These are phyloP conservation scores for Rhodosporidiobolus odoratus DNA, from an alignment of 768 basidiomycete species.

Conservation along the genomic window DNA sequence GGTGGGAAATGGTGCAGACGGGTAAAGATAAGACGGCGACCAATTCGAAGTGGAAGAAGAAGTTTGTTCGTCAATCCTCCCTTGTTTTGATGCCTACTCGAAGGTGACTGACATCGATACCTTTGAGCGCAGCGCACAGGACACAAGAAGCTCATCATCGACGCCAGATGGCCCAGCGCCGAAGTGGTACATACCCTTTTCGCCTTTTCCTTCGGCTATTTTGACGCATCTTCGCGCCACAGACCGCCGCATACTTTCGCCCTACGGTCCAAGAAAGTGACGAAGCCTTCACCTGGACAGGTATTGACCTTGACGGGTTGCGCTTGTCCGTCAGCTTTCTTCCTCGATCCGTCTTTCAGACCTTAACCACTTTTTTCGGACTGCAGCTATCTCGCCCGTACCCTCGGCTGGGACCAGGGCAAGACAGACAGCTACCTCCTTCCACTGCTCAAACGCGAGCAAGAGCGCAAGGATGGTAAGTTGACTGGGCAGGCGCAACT, in stretches of 20 bases:
- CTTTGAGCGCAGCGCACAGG: conserved; percentile 66
- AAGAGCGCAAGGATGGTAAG: conserved; percentile 27
- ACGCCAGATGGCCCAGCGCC: conserved; percentile 85
- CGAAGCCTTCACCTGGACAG: conserved; percentile 92
- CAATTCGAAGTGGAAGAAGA: conserved; percentile 66
- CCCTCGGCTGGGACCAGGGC: conserved; percentile 36
- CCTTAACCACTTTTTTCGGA: background rate
- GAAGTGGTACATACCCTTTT: conserved; percentile 60
- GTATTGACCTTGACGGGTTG: conserved; percentile 91
- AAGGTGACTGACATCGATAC: background rate
- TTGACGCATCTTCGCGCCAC: conserved; percentile 6
- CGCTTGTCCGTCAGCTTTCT: conserved; percentile 56
- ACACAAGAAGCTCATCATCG: conserved; percentile 73
- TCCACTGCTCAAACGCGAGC: conserved; percentile 40
- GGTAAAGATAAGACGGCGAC: conserved; percentile 70
- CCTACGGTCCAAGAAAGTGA: conserved; percentile 85
- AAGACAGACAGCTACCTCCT: conserved; percentile 36
- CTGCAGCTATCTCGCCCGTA: conserved; percentile 29
- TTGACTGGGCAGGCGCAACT: conserved; percentile 8
- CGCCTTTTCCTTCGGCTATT: background rate
- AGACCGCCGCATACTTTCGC: conserved; percentile 90
- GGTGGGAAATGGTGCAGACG: conserved; percentile 90
- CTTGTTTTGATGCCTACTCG: background rate
- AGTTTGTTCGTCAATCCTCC: conserved; percentile 29
- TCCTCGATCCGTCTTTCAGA: too few species aligned